A percentile compares a stretch with the other conserved stretches of the same genome.
Conservation (phyloP, 2,329 filamentous ascomycete genomes). For the Juglanconis sp. region DNA sequence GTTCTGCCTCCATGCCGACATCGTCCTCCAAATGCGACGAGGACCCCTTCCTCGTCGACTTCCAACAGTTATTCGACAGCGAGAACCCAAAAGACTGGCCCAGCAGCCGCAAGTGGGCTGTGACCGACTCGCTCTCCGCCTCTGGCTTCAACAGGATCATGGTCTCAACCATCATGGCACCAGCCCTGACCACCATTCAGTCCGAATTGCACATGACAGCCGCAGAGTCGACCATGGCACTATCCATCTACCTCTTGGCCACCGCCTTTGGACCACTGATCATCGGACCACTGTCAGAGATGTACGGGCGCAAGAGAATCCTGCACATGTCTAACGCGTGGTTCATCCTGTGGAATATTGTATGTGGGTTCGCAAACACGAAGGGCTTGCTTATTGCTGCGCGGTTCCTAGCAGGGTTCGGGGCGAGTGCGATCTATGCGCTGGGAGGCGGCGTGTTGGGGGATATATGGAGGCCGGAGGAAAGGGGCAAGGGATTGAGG, state of each 20-base stretch:
- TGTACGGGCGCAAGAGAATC: conserved; percentile 42
- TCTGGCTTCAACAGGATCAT: conserved; percentile 51
- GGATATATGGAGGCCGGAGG: conserved; percentile 43
- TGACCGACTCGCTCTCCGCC: conserved; percentile 45
- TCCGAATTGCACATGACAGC: conserved; percentile 48
- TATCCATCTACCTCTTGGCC: conserved; percentile 42
- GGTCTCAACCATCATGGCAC: conserved; percentile 51
- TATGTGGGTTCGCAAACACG: conserved; percentile 38
- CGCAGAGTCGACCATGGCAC: conserved; percentile 43
- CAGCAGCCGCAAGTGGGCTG: conserved; percentile 42
- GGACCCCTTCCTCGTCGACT: neutral
- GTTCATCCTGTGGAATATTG: conserved; percentile 49
- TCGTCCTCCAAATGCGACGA: neutral
- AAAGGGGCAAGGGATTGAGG: conserved; percentile 40
- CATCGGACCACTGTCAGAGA: conserved; percentile 44
- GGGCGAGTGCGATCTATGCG: conserved; percentile 43
- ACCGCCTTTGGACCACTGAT: conserved; percentile 42
- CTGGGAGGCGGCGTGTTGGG: conserved; percentile 45
- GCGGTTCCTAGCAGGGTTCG: conserved; percentile 46
- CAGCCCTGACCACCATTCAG: conserved; percentile 46
- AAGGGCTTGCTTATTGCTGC: conserved; percentile 41
- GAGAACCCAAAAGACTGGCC: conserved; percentile 40
- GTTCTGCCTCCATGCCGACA: too few species aligned
- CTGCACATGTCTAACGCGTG: conserved; percentile 43
- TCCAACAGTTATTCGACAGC: neutral